These are phyloP conservation scores for Knufia petricola DNA, from an alignment of 2,329 filamentous ascomycete species.

Conservation along the genomic window DNA sequence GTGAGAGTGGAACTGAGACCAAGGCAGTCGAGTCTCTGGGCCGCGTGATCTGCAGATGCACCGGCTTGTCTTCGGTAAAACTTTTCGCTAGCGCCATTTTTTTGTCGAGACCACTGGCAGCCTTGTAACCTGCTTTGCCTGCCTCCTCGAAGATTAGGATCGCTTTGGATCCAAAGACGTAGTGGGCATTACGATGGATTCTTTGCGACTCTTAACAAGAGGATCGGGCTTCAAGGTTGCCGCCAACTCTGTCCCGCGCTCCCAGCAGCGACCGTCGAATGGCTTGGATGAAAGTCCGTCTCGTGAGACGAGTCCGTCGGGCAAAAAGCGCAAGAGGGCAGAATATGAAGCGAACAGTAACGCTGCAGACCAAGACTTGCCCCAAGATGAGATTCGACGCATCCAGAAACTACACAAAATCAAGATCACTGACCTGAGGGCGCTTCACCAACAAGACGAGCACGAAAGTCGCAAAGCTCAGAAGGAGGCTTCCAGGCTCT, in stretches of 20 bases:
- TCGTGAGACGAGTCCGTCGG: slow-evolving; percentile 19
- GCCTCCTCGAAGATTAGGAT: no score
- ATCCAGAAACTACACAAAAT: slow-evolving; percentile 71
- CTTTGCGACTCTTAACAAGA: slow-evolving; percentile 36
- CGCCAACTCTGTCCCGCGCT: neutral
- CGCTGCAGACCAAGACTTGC: neutral
- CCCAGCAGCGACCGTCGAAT: slow-evolving; percentile 12
- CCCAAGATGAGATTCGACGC: slow-evolving; percentile 52
- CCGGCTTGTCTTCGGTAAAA: neutral
- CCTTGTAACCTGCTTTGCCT: no score
- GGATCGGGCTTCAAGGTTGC: slow-evolving; percentile 34
- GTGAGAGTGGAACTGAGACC: no score
- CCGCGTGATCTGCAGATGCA: neutral
- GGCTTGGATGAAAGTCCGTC: slow-evolving; percentile 28
- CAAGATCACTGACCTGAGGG: slow-evolving; percentile 69
- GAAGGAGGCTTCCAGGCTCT: slow-evolving; percentile 49
- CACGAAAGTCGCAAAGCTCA: slow-evolving; percentile 37
- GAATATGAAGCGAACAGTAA: slow-evolving; percentile 1
- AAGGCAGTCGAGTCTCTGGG: no score
- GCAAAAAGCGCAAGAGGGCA: slow-evolving; percentile 14
- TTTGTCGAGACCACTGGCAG: neutral
- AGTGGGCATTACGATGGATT: slow-evolving; percentile 30
- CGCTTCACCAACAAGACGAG: slow-evolving; percentile 28
- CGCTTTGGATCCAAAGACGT: neutral
- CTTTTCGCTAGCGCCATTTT: slow-evolving; percentile 4